A percentile compares a stretch with the other conserved stretches of the same genome.
These are phyloP conservation scores for Solioccasus polychromus DNA, from an alignment of 768 basidiomycete species.

Conservation along the genomic window DNA sequence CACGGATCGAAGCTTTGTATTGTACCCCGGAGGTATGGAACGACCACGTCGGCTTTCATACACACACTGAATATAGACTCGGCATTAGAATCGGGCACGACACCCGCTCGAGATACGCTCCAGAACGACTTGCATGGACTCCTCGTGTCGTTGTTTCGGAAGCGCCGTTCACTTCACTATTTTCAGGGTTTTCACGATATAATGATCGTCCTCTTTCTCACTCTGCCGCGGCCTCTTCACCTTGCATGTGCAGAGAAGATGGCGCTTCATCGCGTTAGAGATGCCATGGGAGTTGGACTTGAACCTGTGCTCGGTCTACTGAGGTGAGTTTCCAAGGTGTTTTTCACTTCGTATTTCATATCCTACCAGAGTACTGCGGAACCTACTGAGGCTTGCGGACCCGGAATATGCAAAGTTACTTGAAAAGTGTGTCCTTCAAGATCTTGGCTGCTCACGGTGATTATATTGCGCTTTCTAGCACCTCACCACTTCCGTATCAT, in stretches of 20 bases:
- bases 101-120: conserved; percentile 43
- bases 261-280: conserved; percentile 51
- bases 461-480: conserved; percentile 37
- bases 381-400: conserved; percentile 70
- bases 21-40: conserved; percentile 80
- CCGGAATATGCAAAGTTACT: conserved; percentile 65
- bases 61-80: conserved; percentile 5
- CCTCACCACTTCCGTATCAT: conserved; percentile 81
- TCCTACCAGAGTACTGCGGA: conserved; percentile 60
- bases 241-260: conserved; percentile 46
- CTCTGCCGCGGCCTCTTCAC: conserved; percentile 59
- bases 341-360: neutral
- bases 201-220: conserved; percentile 77
- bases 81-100: conserved; percentile 17
- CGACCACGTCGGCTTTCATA: conserved; percentile 9
- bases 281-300: conserved; percentile 83
- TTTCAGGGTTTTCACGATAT: conserved; percentile 96
- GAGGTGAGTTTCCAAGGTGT: conserved; percentile 39
- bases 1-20: conserved; percentile 89
- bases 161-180: conserved; percentile 70
- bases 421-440: conserved; percentile 47
- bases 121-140: conserved; percentile 68
- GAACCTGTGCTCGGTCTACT: conserved; percentile 84
- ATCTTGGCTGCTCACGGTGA: neutral
- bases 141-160: conserved; percentile 72